Percentiles rank a stretch among this genome's conserved stretches.
Conservation (phyloP, 225 moss, liverwort and hornwort genomes). For the Physcomitrium patens region DNA sequence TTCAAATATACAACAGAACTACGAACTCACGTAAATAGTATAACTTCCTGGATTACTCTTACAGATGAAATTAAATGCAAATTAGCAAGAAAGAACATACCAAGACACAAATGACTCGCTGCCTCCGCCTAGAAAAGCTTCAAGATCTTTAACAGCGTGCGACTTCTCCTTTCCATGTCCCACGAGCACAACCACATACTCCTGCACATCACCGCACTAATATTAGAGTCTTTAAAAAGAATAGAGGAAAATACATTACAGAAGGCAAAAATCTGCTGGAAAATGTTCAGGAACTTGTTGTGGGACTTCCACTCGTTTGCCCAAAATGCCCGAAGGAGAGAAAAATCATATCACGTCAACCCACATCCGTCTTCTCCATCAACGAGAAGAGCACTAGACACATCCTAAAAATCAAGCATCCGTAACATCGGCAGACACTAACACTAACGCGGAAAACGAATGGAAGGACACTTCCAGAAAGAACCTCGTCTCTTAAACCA, state of each 20-base stretch:
- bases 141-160: constrained; percentile 78
- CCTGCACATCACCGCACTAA: constrained; percentile 45
- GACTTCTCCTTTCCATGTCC: constrained; percentile 79
- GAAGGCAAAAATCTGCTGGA: neutral
- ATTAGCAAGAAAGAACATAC: constrained; percentile 39
- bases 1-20: constrained; percentile 2
- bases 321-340: neutral
- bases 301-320: constrained; percentile 11
- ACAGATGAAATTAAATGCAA: neutral
- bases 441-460: neutral
- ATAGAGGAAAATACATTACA: neutral
- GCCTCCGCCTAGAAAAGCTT: constrained; percentile 85
- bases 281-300: neutral
- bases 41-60: neutral
- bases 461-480: neutral
- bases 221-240: neutral
- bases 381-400: constrained; percentile 14
- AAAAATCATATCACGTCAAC: neutral
- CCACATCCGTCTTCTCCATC: constrained; percentile 7
- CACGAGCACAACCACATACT: constrained; percentile 83
- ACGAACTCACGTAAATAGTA: neutral
- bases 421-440: constrained; percentile 6
- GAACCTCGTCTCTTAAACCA: neutral
- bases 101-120: constrained; percentile 78
- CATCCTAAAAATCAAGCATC: constrained; percentile 11